phyloP scores from a whole-genome alignment of 1,284 basidiomycete species.

The Meira nashicola region DNA sequence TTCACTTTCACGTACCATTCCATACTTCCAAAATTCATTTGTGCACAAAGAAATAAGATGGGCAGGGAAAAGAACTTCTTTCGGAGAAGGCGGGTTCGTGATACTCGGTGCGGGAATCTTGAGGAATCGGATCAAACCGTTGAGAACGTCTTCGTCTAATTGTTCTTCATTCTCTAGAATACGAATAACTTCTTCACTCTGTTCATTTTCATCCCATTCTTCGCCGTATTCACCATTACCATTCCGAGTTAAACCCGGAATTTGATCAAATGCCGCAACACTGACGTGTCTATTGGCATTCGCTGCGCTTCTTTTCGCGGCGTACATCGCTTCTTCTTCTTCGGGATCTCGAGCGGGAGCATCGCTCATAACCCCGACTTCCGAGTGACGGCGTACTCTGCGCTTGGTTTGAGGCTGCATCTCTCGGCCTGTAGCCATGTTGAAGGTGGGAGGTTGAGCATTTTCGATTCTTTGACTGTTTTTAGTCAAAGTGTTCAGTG shows the following conservation, averaged over 20 bases:
- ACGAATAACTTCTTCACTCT: slow-evolving; percentile 75
- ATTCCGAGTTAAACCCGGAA: slow-evolving; percentile 21
- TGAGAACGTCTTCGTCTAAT: slow-evolving; percentile 88
- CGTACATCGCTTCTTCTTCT: slow-evolving; percentile 69
- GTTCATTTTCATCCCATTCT: slow-evolving; percentile 64
- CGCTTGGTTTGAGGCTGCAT: slow-evolving; percentile 19
- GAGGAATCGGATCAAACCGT: slow-evolving; percentile 81
- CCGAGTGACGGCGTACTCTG: slow-evolving; percentile 72
- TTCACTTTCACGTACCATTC: slow-evolving; percentile 92
- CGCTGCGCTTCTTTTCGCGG: slow-evolving; percentile 67
- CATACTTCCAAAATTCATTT: slow-evolving; percentile 99
- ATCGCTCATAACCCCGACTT: slow-evolving; percentile 70
- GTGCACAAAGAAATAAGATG: slow-evolving; percentile 95
- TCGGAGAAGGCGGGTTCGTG: slow-evolving; percentile 84
- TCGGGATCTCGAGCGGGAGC: slow-evolving; percentile 63
- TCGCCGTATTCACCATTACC: slow-evolving; percentile 33
- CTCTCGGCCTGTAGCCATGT: slow-evolving; percentile 45
- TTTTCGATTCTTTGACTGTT: slow-evolving; percentile 49
- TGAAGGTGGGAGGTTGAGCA: slow-evolving; percentile 41
- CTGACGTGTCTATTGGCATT: slow-evolving; percentile 78
- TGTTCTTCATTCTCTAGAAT: slow-evolving; percentile 86
- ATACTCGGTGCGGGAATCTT: slow-evolving; percentile 89
- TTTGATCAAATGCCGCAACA: slow-evolving; percentile 59
- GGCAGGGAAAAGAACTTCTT: slow-evolving; percentile 99
- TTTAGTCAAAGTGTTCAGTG: slow-evolving; percentile 54